These are phyloP conservation scores for Aureobasidium namibiae DNA, from an alignment of 2,329 filamentous ascomycete genomes.

Conservation along the genomic window DNA sequence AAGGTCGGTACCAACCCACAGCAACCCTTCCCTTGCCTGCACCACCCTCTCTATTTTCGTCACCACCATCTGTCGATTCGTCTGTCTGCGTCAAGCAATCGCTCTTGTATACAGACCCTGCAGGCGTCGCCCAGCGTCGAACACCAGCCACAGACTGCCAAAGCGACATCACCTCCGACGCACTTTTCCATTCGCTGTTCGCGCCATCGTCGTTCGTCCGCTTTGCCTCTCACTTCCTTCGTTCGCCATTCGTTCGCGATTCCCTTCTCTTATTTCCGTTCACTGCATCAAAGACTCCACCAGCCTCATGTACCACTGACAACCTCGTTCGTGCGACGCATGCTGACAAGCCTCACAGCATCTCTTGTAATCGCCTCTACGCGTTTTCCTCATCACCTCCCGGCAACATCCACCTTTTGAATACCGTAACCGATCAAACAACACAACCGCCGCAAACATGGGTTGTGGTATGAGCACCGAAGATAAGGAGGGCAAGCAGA, in stretches of 20 bases:
- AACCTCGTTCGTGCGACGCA: constrained; percentile 3
- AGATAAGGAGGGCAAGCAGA: constrained; percentile 99
- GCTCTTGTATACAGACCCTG: neutral
- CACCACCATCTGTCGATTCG: neutral
- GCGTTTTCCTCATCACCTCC: neutral
- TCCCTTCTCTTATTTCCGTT: neutral
- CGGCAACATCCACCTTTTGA: neutral
- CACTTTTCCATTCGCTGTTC: neutral
- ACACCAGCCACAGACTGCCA: neutral
- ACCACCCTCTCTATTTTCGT: constrained; percentile 5
- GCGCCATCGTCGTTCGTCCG: neutral
- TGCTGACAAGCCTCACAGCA: constrained; percentile 8
- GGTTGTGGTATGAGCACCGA: constrained; percentile 99
- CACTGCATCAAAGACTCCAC: neutral
- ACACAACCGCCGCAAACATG: constrained; percentile 58
- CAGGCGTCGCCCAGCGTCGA: neutral
- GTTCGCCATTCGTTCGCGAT: neutral
- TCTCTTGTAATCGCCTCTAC: neutral
- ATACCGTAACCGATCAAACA: neutral
- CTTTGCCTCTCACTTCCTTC: neutral
- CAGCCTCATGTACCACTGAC: constrained; percentile 8
- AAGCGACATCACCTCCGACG: neutral
- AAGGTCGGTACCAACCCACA: constrained; percentile 11
- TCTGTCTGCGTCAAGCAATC: neutral
- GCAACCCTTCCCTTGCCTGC: constrained; percentile 1